Base-by-base conservation (phyloP, 495 filamentous ascomycete genomes). In the Tuber calosporum region DNA sequence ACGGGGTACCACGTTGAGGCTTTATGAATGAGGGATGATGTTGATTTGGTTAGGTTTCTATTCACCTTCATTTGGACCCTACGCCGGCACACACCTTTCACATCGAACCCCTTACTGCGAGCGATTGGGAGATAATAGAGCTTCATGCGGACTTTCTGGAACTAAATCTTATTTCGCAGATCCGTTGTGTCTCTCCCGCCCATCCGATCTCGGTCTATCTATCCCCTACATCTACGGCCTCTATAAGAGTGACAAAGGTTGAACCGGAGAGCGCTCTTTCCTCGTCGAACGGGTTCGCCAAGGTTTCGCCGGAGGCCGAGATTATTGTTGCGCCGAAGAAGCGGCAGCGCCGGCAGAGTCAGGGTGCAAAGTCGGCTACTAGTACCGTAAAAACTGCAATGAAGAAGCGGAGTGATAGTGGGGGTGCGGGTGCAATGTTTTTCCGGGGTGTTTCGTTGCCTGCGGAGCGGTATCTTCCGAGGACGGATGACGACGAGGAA, bases 101-200 rank as follows among this genome's bases (percentile, higher is more conserved):
- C 78, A 97, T 99, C 77, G 95, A 99, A 82, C 95, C 95, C 69
- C 84, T 97, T 76, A 97, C 95, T 1, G 89, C 94, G 3, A 91
- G 93, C 73, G 95, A 99, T 81, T 99, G 95, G 95, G 95, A 98
- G 88, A 93, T 97, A 78, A 99, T 99, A 76, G 95, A 99, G 80
- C 86, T 97, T 1, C 95, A 98, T 83, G 95, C 95, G 6, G 93
- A 89, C 37, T 99, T 97, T 81, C 84, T 99, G 34, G 95, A 99
- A 82, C 87, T 96, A 73, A 97, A 99, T 81, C 88, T 99, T 69
- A 85, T 97, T 20, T 92, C 91, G 45, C 96, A 98, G 84, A 92
- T 99, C 80, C 89, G 95, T 69, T 94, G 94, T 58, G 85, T 99
- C 20, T 86, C 83, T 40, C 84, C 86, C 7, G 73, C 83, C 1